Percentiles rank a stretch among this genome's conserved stretches.
phyloP scores from a whole-genome alignment of 306 rosid species.

The Quercus rubra region DNA sequence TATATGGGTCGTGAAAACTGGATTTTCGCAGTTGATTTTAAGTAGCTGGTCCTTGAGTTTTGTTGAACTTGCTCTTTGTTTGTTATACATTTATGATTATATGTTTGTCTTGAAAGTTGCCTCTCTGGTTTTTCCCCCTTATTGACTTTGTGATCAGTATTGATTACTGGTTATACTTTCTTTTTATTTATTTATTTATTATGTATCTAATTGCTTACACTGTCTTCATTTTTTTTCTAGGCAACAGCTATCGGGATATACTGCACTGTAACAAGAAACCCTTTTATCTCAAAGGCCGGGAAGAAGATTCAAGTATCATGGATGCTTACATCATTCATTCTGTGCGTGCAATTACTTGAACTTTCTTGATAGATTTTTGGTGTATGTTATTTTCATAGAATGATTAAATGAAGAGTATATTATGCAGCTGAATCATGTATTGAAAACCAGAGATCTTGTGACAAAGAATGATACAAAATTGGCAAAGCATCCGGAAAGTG shows the following conservation, averaged over 20 bases:
- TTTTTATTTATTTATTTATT: background rate
- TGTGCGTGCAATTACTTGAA: slow-evolving; percentile 35
- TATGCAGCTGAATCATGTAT: slow-evolving; percentile 86
- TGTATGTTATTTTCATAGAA: background rate
- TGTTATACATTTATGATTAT: background rate
- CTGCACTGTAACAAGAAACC: slow-evolving; percentile 83
- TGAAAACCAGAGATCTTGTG: slow-evolving; percentile 68
- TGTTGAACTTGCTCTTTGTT: background rate
- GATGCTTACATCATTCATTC: slow-evolving; percentile 86
- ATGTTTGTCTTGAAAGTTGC: background rate
- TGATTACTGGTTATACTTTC: background rate
- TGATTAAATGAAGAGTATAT: slow-evolving; percentile 14
- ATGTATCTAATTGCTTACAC: background rate
- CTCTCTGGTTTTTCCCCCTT: background rate
- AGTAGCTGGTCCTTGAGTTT: background rate
- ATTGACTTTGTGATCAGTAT: background rate
- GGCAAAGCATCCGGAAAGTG: slow-evolving; percentile 46
- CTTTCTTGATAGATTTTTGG: background rate
- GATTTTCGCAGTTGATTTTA: background rate
- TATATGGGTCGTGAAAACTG: background rate
- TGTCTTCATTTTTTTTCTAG: slow-evolving; percentile 30
- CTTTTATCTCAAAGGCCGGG: slow-evolving; percentile 72
- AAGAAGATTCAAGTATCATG: slow-evolving; percentile 61
- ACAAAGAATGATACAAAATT: slow-evolving; percentile 65
- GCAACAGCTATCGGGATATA: slow-evolving; percentile 79